Percentiles rank a stretch among this genome's conserved stretches.
These are phyloP conservation scores for Solanum virginianum DNA, from an alignment of 257 asterid genomes.

Conservation along the genomic window DNA sequence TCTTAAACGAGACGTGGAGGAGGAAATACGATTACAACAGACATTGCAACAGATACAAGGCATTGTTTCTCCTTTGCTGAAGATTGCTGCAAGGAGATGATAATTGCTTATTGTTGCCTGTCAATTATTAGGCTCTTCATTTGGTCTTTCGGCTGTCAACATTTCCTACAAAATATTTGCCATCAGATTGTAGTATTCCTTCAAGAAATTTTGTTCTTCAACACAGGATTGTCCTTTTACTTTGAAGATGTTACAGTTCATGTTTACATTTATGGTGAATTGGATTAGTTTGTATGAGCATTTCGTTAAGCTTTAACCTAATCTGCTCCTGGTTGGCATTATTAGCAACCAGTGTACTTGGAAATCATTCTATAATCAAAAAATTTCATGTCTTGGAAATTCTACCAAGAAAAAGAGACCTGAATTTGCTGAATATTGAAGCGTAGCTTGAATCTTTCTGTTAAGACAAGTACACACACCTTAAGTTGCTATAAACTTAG, in stretches of 20 bases:
- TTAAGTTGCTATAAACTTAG: neutral
- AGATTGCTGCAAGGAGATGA: slow-evolving; percentile 66
- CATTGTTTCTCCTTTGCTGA: slow-evolving; percentile 63
- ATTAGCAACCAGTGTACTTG: neutral
- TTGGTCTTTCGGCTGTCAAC: neutral
- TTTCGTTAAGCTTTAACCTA: neutral
- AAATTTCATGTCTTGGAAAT: neutral
- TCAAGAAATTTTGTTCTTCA: neutral
- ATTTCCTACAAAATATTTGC: neutral
- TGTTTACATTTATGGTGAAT: neutral
- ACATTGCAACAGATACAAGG: slow-evolving; percentile 80
- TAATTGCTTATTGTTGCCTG: neutral
- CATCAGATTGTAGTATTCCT: neutral
- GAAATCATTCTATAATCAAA: neutral
- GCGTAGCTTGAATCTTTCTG: neutral
- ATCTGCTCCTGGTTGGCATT: neutral
- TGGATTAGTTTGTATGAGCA: neutral
- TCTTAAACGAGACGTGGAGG: slow-evolving; percentile 70
- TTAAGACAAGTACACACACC: neutral
- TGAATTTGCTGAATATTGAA: neutral
- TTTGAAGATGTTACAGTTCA: neutral
- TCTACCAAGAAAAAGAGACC: neutral
- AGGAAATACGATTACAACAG: slow-evolving; percentile 67
- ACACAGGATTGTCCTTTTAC: neutral
- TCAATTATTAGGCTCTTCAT: neutral